Evolutionary conservation across 177 flowering plant species (phyloP).

Genomic region (Vitis hybrid): DNA sequence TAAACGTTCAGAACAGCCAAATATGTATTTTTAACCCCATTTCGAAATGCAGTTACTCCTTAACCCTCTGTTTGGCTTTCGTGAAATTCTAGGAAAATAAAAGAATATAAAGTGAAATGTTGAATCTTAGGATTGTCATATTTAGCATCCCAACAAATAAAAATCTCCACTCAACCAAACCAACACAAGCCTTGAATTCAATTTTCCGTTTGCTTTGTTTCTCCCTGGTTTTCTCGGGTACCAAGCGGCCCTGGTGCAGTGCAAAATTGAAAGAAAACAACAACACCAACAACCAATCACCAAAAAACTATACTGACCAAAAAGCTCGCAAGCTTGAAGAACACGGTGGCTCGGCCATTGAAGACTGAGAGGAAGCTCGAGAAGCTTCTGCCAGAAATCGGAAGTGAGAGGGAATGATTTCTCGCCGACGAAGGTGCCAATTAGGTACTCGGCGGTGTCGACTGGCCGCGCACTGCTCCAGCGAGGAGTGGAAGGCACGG

Average conservation of each 20-base stretch:
- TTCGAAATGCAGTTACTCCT: no score
- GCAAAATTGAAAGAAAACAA: background rate
- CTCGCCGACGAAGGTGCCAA: slow-evolving; percentile 73
- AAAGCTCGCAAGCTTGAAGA: slow-evolving; percentile 59
- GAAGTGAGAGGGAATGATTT: slow-evolving; percentile 73
- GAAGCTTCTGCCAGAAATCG: slow-evolving; percentile 90
- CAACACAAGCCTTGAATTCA: no score
- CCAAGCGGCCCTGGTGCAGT: no score
- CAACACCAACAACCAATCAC: background rate
- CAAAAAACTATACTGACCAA: slow-evolving; percentile 45
- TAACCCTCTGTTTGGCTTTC: no score
- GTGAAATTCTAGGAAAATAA: background rate
- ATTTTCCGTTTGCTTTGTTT: no score
- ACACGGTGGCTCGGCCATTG: slow-evolving; percentile 70
- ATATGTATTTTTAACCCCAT: no score
- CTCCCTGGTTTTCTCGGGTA: no score
- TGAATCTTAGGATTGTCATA: background rate
- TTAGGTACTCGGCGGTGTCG: slow-evolving; percentile 83
- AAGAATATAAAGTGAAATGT: background rate
- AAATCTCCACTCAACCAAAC: no score
- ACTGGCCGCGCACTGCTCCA: slow-evolving; percentile 31
- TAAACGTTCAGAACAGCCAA: no score
- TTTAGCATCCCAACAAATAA: no score
- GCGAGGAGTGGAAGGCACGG: slow-evolving; percentile 83
- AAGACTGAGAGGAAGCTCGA: slow-evolving; percentile 70